Conservation (phyloP, 2,329 filamentous ascomycete species). For the Cordyceps fumosorosea region DNA sequence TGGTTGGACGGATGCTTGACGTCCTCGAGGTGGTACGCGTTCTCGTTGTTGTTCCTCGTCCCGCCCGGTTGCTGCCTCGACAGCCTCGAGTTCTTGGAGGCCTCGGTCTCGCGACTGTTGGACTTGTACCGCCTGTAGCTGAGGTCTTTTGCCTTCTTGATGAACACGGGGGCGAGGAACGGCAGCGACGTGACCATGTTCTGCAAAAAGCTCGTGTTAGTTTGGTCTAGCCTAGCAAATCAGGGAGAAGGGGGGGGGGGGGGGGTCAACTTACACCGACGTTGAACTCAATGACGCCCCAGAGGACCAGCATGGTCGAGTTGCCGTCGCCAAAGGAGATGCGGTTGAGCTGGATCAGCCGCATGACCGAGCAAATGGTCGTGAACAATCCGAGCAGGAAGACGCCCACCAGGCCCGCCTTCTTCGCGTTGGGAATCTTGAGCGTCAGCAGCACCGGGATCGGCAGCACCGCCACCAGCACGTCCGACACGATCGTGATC, state of each 20-base stretch:
- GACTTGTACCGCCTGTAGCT: constrained; percentile 29
- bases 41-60: constrained; percentile 17
- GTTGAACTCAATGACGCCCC: constrained; percentile 52
- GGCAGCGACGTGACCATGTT: constrained; percentile 41
- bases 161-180: constrained; percentile 37
- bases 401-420: constrained; percentile 43
- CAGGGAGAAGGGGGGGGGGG: too few species aligned
- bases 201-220: constrained; percentile 18
- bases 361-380: constrained; percentile 46
- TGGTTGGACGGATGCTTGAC: constrained; percentile 23
- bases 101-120: constrained; percentile 21
- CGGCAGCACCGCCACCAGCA: constrained; percentile 44
- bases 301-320: constrained; percentile 49
- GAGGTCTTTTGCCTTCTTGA: constrained; percentile 36
- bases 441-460: constrained; percentile 43
- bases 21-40: constrained; percentile 31
- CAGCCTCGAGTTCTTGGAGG: constrained; percentile 5
- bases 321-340: constrained; percentile 47
- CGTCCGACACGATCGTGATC: constrained; percentile 45
- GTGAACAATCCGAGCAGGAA: constrained; percentile 50
- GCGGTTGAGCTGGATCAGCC: constrained; percentile 43
- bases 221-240: background rate
- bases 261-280: constrained; percentile 29
- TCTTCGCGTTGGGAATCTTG: constrained; percentile 41
- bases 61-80: constrained; percentile 14